These are phyloP conservation scores for Glycine latifolia DNA, from an alignment of 306 rosid genomes.

Conservation along the genomic window DNA sequence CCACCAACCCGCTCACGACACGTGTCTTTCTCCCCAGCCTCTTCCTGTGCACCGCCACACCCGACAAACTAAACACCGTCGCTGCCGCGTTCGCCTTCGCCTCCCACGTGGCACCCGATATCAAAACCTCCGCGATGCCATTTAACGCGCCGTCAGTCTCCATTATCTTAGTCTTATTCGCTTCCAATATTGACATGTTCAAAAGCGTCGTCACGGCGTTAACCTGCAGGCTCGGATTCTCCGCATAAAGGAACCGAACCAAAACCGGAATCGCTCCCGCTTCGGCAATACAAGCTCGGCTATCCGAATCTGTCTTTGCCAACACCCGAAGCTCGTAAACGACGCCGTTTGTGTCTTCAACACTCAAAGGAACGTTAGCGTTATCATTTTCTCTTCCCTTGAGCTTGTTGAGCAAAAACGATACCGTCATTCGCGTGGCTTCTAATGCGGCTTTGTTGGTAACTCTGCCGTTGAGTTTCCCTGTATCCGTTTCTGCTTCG, in stretches of 20 bases:
- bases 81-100: constrained; percentile 97
- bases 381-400: neutral
- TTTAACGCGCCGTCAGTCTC: constrained; percentile 78
- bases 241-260: constrained; percentile 56
- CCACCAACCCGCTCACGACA: constrained; percentile 69
- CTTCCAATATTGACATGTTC: constrained; percentile 77
- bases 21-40: constrained; percentile 76
- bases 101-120: constrained; percentile 83
- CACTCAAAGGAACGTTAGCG: constrained; percentile 13
- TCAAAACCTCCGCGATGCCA: constrained; percentile 75
- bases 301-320: constrained; percentile 77
- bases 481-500: constrained; percentile 48
- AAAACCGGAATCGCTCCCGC: constrained; percentile 81
- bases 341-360: constrained; percentile 62
- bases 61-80: constrained; percentile 73
- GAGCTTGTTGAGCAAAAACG: constrained; percentile 69
- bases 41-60: constrained; percentile 58
- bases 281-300: constrained; percentile 83
- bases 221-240: constrained; percentile 66
- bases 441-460: constrained; percentile 76
- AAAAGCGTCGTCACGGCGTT: constrained; percentile 88
- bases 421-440: constrained; percentile 82
- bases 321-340: constrained; percentile 83
- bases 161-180: constrained; percentile 75
- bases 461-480: constrained; percentile 50